phyloP scores from a whole-genome alignment of 192 early-diverging fungal genomes.

The Cetraspora pellucida region DNA sequence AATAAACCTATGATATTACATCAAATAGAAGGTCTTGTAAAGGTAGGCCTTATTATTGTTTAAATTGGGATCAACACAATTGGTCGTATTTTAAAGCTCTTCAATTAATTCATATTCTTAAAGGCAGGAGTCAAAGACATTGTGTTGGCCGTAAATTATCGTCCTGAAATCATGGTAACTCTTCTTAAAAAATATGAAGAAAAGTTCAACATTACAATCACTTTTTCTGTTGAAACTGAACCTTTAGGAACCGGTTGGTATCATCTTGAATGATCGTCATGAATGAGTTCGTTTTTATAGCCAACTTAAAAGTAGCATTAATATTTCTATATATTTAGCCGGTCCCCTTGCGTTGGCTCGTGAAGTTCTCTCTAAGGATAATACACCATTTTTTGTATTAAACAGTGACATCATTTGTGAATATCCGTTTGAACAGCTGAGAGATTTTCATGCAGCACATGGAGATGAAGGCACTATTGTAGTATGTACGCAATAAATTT shows the following conservation, averaged over 20 bases:
- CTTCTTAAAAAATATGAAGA: conserved; percentile 94
- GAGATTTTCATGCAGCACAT: conserved; percentile 89
- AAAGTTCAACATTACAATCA: conserved; percentile 88
- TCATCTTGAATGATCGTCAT: too few relatives aligned
- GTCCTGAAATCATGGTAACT: conserved; percentile 95
- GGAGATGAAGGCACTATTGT: conserved; percentile 96
- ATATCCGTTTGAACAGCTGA: conserved; percentile 89
- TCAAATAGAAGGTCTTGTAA: conserved; percentile 95
- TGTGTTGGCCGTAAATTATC: conserved; percentile 98
- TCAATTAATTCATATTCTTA: conserved; percentile 21
- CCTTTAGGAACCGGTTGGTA: conserved; percentile 83
- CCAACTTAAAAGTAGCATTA: background rate
- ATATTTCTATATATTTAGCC: conserved; percentile 40
- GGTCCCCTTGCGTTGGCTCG: conserved; percentile 95
- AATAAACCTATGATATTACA: conserved; percentile 99
- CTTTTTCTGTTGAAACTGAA: conserved; percentile 96
- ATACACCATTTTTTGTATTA: conserved; percentile 96
- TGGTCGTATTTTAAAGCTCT: background rate
- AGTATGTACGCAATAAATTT: conserved; percentile 40
- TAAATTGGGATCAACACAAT: background rate
- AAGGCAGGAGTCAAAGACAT: conserved; percentile 98
- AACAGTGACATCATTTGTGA: conserved; percentile 99
- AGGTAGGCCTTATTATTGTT: conserved; percentile 63
- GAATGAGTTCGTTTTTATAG: background rate
- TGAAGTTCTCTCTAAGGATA: conserved; percentile 89